Conservation (phyloP, 208 protist genomes). For the Trichomonas vaginalis region DNA sequence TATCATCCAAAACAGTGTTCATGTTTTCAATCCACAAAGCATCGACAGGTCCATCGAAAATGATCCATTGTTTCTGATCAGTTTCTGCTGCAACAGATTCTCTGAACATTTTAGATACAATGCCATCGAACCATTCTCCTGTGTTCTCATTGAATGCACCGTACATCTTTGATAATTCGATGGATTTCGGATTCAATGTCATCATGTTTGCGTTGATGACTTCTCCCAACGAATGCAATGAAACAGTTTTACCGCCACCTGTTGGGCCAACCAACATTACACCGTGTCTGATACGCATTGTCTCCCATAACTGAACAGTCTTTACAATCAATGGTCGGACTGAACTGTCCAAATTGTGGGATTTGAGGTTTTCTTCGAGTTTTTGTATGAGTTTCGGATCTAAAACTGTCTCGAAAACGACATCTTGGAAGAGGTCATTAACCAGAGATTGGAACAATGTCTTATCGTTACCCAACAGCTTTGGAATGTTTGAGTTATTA, state of each 20-base stretch:
- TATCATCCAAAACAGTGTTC: constrained; percentile 95
- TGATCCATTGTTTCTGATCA: constrained; percentile 62
- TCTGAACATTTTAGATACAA: constrained; percentile 56
- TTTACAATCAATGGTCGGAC: background rate
- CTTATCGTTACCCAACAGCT: constrained; percentile 89
- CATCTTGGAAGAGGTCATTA: constrained; percentile 83
- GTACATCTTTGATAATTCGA: constrained; percentile 84
- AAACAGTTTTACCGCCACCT: constrained; percentile 64
- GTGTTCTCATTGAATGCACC: constrained; percentile 59
- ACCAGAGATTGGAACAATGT: constrained; percentile 88
- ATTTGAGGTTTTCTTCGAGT: constrained; percentile 55
- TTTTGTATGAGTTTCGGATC: constrained; percentile 57
- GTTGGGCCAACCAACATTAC: constrained; percentile 87
- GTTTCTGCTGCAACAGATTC: constrained; percentile 49
- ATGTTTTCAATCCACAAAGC: constrained; percentile 95
- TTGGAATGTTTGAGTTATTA: constrained; percentile 69
- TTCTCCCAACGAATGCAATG: constrained; percentile 2
- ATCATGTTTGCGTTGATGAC: constrained; percentile 46
- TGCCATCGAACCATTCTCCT: constrained; percentile 58
- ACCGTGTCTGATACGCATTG: constrained; percentile 11
- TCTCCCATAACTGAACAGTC: constrained; percentile 21
- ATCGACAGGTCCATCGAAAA: constrained; percentile 93
- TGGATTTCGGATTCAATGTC: constrained; percentile 84
- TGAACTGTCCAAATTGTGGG: constrained; percentile 29
- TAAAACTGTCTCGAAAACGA: constrained; percentile 65